phyloP scores from a whole-genome alignment of 331 rosid genomes.

The Cydonia oblonga region DNA sequence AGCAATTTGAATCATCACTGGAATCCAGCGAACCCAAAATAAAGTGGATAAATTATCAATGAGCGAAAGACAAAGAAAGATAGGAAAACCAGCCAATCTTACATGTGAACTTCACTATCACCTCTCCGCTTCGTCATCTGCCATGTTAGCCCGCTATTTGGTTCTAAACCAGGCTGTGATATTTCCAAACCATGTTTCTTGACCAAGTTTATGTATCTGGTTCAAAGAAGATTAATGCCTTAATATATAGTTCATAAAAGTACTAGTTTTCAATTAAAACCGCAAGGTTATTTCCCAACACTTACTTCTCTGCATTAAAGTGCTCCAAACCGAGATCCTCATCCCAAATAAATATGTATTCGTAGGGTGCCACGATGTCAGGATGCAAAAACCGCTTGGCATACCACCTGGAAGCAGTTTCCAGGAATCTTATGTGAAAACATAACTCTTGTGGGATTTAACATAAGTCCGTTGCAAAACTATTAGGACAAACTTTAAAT shows the following conservation, averaged over 20 bases:
- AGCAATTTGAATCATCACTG: neutral
- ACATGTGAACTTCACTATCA: slow-evolving; percentile 65
- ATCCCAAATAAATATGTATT: slow-evolving; percentile 84
- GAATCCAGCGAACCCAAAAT: neutral
- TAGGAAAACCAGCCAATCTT: slow-evolving; percentile 11
- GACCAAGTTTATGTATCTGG: slow-evolving; percentile 65
- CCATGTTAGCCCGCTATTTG: slow-evolving; percentile 57
- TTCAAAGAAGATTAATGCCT: slow-evolving; percentile 1
- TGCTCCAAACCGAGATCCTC: slow-evolving; percentile 82
- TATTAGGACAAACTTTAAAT: neutral
- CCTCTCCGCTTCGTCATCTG: slow-evolving; percentile 67
- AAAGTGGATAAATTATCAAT: neutral
- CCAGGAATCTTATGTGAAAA: slow-evolving; percentile 6
- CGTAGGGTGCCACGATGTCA: slow-evolving; percentile 75
- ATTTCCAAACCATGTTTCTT: slow-evolving; percentile 76
- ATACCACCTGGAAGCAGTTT: slow-evolving; percentile 71
- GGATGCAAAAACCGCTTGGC: slow-evolving; percentile 96
- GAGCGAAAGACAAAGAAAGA: neutral
- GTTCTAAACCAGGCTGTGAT: slow-evolving; percentile 84
- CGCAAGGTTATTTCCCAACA: slow-evolving; percentile 9
- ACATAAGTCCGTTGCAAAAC: neutral
- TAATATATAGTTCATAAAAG: slow-evolving; percentile 7
- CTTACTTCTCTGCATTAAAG: slow-evolving; percentile 82
- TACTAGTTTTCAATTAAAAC: neutral
- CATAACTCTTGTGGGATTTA: neutral